Conservation (phyloP, 129 eudicot genomes). For the Ambrosia trifida region DNA sequence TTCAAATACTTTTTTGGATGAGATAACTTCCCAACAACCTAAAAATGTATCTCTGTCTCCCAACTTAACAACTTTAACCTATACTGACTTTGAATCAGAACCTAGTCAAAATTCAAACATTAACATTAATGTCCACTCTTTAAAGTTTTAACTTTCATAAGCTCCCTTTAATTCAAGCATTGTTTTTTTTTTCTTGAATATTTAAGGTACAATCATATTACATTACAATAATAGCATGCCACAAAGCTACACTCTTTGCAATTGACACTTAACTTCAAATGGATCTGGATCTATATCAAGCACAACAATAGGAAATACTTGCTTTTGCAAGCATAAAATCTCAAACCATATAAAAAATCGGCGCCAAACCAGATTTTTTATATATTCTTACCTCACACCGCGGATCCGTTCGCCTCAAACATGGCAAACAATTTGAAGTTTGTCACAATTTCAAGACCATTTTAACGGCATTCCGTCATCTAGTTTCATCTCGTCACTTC, state of each 20-base stretch:
- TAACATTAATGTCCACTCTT: too few relatives aligned
- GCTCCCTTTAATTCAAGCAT: not conserved
- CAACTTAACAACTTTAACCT: too few relatives aligned
- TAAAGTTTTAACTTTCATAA: too few relatives aligned
- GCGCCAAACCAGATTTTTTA: conserved; percentile 11
- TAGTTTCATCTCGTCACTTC: conserved; percentile 40
- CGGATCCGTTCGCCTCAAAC: not conserved
- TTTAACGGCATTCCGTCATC: conserved; percentile 14
- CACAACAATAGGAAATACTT: conserved; percentile 20
- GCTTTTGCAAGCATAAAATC: conserved; percentile 34
- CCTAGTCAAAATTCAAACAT: too few relatives aligned
- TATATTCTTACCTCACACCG: not conserved
- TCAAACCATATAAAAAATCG: conserved; percentile 24
- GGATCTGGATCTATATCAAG: conserved; percentile 29
- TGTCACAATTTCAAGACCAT: not conserved
- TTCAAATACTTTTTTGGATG: too few relatives aligned
- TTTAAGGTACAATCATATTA: conserved; percentile 1
- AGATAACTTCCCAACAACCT: too few relatives aligned
- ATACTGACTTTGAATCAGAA: too few relatives aligned
- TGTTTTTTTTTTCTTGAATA: not conserved
- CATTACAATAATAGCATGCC: conserved; percentile 13
- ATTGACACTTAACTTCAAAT: conserved; percentile 30
- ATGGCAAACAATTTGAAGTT: not conserved
- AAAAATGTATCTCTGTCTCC: too few relatives aligned
- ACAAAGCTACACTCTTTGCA: conserved; percentile 29